Base-by-base conservation (phyloP, 2,329 filamentous ascomycete genomes). In the Dactylellina haptotyla region DNA sequence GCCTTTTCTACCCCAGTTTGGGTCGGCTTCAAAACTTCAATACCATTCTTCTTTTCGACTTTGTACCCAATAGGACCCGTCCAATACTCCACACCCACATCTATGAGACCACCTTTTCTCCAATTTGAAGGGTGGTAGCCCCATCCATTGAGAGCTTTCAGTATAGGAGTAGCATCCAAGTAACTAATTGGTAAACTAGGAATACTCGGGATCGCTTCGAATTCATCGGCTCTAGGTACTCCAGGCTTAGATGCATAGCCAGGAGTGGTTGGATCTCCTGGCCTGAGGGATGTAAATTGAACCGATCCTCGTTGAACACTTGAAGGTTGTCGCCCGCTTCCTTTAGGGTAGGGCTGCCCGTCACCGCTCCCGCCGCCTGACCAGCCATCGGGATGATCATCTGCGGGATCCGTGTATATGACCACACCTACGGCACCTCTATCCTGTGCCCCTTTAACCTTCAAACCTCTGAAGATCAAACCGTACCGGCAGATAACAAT, bases 201-300 rank as follows among this genome's bases (percentile, higher is more conserved):
- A 56, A 99, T 82, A 80, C 93, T 97, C 0, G 95, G 95, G 48
- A 98, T 64, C 2, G 54, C 69, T 9, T 34, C 54, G 10, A 61
- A 41, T 8, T 45, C 58, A 48, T 59, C 46, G 2, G 5, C 97
- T 57, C 89, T 86, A n/a, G 89, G 87, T 8, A 99, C 84, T 0
- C 69, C 69, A n/a, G 86, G 83, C 48, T 86, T 88, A 80, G 89
- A 93, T 71, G 91, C 89, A 85, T 89, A 94, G 3, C 93, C 93
- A 2, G 95, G 95, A 0, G 92, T 97, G 46, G 98, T 85, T 14
- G 93, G 90, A 81, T 99, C 95, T 37, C 95, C 95, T 0, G 96
- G 82, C 4, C 97, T 87, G 87, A 89, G 92, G 78, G 88, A 93
- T 82, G 87, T 90, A 77, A 96, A 82, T 75, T 89, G 89, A 28